Conservation (phyloP, 805 yeast genomes). For the Maudiozyma serrabonitensis region DNA sequence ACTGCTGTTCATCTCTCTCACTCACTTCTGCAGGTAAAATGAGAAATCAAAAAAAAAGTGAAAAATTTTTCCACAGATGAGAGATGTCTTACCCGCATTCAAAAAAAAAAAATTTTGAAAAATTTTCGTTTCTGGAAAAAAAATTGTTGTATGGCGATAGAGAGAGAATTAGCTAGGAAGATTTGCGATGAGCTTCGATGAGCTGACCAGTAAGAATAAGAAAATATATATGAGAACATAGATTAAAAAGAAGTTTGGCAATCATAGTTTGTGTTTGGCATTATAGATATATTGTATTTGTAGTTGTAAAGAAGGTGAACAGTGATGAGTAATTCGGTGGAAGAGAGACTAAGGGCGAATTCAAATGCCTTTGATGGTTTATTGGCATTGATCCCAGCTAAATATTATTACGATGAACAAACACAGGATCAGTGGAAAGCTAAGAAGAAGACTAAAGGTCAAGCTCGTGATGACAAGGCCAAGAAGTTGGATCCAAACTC, state of each 20-base stretch:
- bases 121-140: too few species aligned
- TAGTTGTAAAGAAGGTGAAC: not conserved
- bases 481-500: constrained; percentile 68
- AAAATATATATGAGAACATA: too few species aligned
- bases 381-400: constrained; percentile 85
- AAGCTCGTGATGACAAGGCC: constrained; percentile 48
- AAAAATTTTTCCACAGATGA: too few species aligned
- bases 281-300: too few species aligned
- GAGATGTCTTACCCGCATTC: not conserved
- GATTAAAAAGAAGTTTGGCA: too few species aligned
- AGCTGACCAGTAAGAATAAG: not conserved
- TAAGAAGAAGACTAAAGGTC: constrained; percentile 63
- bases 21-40: too few species aligned
- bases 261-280: too few species aligned
- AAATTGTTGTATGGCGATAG: too few species aligned
- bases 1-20: too few species aligned
- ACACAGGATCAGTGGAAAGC: constrained; percentile 86
- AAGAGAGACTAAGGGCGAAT: constrained; percentile 69
- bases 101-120: too few species aligned
- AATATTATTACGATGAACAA: constrained; percentile 85
- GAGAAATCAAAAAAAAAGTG: too few species aligned
- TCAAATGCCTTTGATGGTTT: constrained; percentile 82
- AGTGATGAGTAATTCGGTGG: constrained; percentile 47
- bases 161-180: too few species aligned
- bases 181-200: constrained; percentile 8